These are phyloP conservation scores for Panus rudis DNA, from an alignment of 768 basidiomycete species.

Conservation along the genomic window DNA sequence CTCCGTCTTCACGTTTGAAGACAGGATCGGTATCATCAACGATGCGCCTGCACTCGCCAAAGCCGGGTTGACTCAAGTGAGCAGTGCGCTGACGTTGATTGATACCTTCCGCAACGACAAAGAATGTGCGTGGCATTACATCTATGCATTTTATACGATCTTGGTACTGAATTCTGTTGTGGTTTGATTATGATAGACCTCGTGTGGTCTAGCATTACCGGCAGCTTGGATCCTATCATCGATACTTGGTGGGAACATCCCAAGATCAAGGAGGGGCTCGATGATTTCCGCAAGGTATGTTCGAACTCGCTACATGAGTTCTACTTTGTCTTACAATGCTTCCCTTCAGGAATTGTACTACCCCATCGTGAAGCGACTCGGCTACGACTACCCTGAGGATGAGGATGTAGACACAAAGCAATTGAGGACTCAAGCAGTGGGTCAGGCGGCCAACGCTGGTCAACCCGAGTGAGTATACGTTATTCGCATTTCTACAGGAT, in stretches of 20 bases:
- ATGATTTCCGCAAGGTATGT: slow-evolving; percentile 55
- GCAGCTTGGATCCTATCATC: slow-evolving; percentile 45
- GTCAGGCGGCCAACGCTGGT: slow-evolving; percentile 41
- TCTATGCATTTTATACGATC: not conserved
- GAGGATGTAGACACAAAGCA: slow-evolving; percentile 66
- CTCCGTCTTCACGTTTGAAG: slow-evolving; percentile 69
- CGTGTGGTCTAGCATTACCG: slow-evolving; percentile 70
- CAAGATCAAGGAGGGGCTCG: slow-evolving; percentile 43
- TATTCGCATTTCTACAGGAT: not conserved
- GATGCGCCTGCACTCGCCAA: slow-evolving; percentile 77
- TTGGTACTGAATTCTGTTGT: not conserved
- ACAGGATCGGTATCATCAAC: slow-evolving; percentile 83
- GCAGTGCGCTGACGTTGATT: slow-evolving; percentile 69
- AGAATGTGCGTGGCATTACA: slow-evolving; percentile 49
- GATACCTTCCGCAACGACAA: slow-evolving; percentile 64
- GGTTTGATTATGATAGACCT: no score
- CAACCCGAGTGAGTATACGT: slow-evolving; percentile 31
- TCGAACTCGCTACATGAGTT: not conserved
- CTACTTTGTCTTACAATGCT: not conserved
- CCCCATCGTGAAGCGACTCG: slow-evolving; percentile 73
- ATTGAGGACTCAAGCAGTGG: slow-evolving; percentile 70
- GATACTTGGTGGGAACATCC: slow-evolving; percentile 82
- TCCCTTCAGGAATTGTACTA: slow-evolving; percentile 53
- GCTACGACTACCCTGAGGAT: slow-evolving; percentile 60
- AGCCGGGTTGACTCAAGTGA: slow-evolving; percentile 72